phyloP scores from a whole-genome alignment of 495 filamentous ascomycete species.

The Rostrohypoxylon terebratum region DNA sequence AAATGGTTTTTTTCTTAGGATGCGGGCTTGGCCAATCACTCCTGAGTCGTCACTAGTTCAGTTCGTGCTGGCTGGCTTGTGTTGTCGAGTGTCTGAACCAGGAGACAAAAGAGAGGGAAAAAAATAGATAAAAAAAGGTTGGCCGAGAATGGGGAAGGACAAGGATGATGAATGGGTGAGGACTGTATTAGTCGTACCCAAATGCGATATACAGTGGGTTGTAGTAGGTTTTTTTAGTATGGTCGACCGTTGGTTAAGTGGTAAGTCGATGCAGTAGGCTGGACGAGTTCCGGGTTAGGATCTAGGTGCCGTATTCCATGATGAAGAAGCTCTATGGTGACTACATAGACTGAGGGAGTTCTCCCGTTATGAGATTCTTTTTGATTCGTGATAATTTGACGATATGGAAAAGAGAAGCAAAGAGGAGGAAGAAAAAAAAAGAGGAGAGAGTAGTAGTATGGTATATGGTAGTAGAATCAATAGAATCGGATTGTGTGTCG shows the following conservation, averaged over 20 bases:
- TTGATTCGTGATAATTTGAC: neutral
- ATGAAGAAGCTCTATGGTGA: conserved; percentile 13
- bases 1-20: conserved; percentile 3
- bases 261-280: conserved; percentile 5
- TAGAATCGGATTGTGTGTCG: conserved; percentile 34
- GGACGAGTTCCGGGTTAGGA: conserved; percentile 17
- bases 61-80: conserved; percentile 25
- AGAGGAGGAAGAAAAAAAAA: conserved; percentile 11
- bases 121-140: conserved; percentile 38
- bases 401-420: neutral
- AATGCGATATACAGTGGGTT: conserved; percentile 46
- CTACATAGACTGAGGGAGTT: neutral
- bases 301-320: conserved; percentile 43
- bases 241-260: neutral
- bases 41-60: neutral
- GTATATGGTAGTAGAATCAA: conserved; percentile 22
- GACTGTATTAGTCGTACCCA: conserved; percentile 43
- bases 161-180: conserved; percentile 45
- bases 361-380: conserved; percentile 1
- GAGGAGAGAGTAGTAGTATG: conserved; percentile 3
- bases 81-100: conserved; percentile 37
- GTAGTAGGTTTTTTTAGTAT: conserved; percentile 20
- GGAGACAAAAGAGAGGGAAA: conserved; percentile 36
- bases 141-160: conserved; percentile 39
- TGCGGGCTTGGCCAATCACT: conserved; percentile 34